Evolutionary conservation across 2,329 filamentous ascomycete species (phyloP), one percentile per base, ranked within the genome.

Genomic region (Exutisphaerella laricina): DNA sequence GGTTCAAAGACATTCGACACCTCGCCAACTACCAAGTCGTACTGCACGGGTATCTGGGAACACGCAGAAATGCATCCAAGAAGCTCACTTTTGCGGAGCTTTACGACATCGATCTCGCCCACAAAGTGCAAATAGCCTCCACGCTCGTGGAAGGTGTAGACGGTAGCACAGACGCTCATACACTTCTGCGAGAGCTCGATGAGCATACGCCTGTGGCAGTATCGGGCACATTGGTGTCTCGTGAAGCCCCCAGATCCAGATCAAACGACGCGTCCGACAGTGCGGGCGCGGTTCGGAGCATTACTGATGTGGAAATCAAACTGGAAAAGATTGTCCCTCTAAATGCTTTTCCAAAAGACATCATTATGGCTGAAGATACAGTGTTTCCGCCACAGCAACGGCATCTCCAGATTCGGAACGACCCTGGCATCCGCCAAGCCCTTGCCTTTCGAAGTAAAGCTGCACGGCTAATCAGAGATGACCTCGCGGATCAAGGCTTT

Each of bases 351-450:
- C 79, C 85, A 0, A 77, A 77, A 31, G 79, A 89, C 49, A 80
- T 94, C 43, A 82, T 92, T 46, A 79, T 94, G 49, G 85, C 83
- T 2, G 70, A 80, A 12, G 81, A 84, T 35, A 85, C 84, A 2
- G 74, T 80, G 0, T 95, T 92, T 58, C 75, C 84, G 0, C 78
- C 82, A 0, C 77, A 85, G 36, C 77, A 84, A 44, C 80, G 92
- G 16, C 86, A 97, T 64, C 68, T 96, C 13, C 88, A 97, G 56
- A 74, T 98, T 32, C 81, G 89, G 21, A 90, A 86, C 41, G 81
- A 88, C 42, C 63, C 68, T 5, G 67, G 75, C 14, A 70, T 96
- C 4, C 77, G 79, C 16, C 67, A 82, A 1, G 79, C 88, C 3
- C 72, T 98, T 2, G 63, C 70, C 1, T 82, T 90, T 50, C 79